Evolutionary conservation across 2,329 filamentous ascomycete genomes (phyloP).

Genomic region (Pseudofabraea citricarpa): DNA sequence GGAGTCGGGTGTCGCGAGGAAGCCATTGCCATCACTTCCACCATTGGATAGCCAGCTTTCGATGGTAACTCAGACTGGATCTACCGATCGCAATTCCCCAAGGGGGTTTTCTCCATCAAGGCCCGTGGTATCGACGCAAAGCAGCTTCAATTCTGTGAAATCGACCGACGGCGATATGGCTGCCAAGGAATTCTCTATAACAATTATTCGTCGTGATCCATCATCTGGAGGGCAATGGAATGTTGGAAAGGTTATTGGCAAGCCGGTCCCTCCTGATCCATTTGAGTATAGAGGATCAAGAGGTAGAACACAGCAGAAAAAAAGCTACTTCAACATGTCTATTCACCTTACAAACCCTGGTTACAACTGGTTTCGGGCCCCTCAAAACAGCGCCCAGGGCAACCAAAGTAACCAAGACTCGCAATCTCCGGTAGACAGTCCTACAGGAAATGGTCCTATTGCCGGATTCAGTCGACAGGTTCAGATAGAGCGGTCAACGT

Average conservation of each 20-base stretch:
- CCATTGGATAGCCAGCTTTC: neutral
- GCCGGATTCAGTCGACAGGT: conserved; percentile 46
- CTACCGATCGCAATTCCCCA: neutral
- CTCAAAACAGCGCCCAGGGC: conserved; percentile 4
- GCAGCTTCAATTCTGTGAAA: conserved; percentile 2
- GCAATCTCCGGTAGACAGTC: neutral
- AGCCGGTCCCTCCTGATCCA: conserved; percentile 10
- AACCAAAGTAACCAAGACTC: conserved; percentile 2
- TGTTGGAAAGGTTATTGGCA: conserved; percentile 55
- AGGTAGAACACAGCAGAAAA: conserved; percentile 29
- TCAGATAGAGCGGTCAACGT: conserved; percentile 40
- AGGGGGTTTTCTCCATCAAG: neutral
- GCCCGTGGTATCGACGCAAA: neutral
- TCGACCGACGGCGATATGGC: neutral
- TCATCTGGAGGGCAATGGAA: conserved; percentile 70
- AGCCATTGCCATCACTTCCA: conserved; percentile 11
- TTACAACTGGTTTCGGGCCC: conserved; percentile 24
- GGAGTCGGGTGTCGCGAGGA: conserved; percentile 10
- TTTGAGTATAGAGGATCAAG: conserved; percentile 21
- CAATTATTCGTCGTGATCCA: conserved; percentile 70
- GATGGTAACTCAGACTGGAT: conserved; percentile 1
- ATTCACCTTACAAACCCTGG: conserved; percentile 27
- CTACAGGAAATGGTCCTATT: neutral
- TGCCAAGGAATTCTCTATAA: conserved; percentile 22
- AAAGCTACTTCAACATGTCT: conserved; percentile 29